Evolutionary conservation across 2,329 filamentous ascomycete genomes (phyloP).

Genomic region (Mycogone perniciosa): DNA sequence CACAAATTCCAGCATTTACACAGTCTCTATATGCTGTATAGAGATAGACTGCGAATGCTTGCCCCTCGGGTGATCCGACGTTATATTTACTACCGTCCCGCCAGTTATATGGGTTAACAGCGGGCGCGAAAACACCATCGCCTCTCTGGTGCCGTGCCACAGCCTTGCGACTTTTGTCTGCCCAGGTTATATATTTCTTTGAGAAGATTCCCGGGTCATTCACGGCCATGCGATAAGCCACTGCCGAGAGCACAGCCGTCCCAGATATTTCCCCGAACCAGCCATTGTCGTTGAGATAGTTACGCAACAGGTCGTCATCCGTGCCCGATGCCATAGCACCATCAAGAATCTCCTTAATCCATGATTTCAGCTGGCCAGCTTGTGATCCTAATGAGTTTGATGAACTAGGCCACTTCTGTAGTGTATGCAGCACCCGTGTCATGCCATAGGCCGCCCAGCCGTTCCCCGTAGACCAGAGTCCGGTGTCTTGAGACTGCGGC

Average conservation of each 20-base stretch:
- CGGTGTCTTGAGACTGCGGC: conserved; percentile 13
- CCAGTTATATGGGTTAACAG: conserved; percentile 12
- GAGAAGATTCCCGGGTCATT: conserved; percentile 13
- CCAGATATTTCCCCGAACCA: conserved; percentile 15
- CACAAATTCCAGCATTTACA: conserved; percentile 3
- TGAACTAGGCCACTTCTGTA: conserved; percentile 13
- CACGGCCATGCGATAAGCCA: conserved; percentile 14
- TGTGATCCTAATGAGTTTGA: neutral
- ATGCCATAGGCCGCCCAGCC: conserved; percentile 14
- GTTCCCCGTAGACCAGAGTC: conserved; percentile 15
- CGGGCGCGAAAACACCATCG: conserved; percentile 7
- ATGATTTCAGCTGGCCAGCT: conserved; percentile 6
- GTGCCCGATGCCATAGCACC: conserved; percentile 6
- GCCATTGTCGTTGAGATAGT: conserved; percentile 12
- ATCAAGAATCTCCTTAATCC: conserved; percentile 15
- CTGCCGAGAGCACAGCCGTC: conserved; percentile 11
- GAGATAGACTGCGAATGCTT: conserved; percentile 12
- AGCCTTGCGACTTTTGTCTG: conserved; percentile 6
- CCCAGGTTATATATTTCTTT: conserved; percentile 12
- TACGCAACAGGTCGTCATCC: conserved; percentile 9
- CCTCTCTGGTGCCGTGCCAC: conserved; percentile 4
- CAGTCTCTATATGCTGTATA: conserved; percentile 14
- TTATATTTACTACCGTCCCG: conserved; percentile 9
- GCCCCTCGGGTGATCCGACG: conserved; percentile 12
- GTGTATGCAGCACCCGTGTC: conserved; percentile 13